phyloP scores from a whole-genome alignment of 305 asterid genomes.

The Ajuga reptans region DNA sequence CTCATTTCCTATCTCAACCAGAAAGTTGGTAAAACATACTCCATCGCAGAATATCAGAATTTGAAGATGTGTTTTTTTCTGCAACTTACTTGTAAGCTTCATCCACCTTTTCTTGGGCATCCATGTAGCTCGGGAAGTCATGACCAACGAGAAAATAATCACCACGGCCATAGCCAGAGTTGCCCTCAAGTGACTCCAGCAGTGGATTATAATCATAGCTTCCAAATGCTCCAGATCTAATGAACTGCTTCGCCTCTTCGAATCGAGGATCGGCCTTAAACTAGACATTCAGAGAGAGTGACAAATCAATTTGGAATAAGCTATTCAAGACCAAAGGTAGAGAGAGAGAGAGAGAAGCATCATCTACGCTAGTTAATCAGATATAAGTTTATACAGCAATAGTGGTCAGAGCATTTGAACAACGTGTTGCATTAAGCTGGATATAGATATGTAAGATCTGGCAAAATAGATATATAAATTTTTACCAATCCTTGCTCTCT shows the following conservation, averaged over 20 bases:
- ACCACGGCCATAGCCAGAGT: constrained; percentile 89
- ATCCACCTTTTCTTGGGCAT: constrained; percentile 77
- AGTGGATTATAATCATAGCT: constrained; percentile 91
- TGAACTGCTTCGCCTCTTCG: constrained; percentile 88
- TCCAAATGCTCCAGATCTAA: constrained; percentile 90
- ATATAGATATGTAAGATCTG: neutral
- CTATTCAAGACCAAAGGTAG: neutral
- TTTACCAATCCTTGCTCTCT: constrained; percentile 87
- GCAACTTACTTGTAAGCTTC: constrained; percentile 87
- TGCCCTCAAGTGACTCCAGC: constrained; percentile 89
- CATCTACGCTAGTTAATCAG: neutral
- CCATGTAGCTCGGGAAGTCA: constrained; percentile 89
- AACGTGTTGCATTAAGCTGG: neutral
- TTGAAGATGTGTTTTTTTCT: neutral
- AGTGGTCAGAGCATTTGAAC: too few species aligned
- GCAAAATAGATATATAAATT: constrained; percentile 5
- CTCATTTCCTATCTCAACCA: neutral
- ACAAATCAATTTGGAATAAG: neutral
- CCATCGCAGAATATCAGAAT: neutral
- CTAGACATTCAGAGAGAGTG: constrained; percentile 33
- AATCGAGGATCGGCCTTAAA: constrained; percentile 90
- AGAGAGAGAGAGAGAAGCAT: neutral
- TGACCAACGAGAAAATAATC: constrained; percentile 92
- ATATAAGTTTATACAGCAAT: neutral
- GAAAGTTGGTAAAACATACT: neutral